Evolutionary conservation across 1,139 yeast genomes (phyloP).

Genomic region (Suhomyces taliae): DNA sequence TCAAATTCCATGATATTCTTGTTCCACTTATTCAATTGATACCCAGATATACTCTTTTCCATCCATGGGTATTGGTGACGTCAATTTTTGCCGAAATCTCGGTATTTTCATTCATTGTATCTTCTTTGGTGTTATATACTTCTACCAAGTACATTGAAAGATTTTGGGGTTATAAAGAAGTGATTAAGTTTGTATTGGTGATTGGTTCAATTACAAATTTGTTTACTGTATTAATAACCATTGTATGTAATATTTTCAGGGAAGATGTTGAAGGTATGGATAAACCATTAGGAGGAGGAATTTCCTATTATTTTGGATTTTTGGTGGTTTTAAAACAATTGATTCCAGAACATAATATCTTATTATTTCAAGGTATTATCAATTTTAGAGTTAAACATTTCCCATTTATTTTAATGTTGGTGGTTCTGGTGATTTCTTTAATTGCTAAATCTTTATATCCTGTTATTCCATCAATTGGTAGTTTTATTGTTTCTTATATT

Average conservation of each 20-base stretch:
- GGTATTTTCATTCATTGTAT: conserved; percentile 48
- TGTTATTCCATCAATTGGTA: conserved; percentile 62
- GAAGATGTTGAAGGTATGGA: conserved; percentile 41
- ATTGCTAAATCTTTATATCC: conserved; percentile 48
- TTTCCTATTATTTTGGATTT: conserved; percentile 70
- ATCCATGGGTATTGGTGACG: conserved; percentile 78
- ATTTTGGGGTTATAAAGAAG: conserved; percentile 62
- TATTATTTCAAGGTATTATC: conserved; percentile 60
- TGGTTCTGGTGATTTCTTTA: conserved; percentile 48
- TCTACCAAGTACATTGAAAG: conserved; percentile 54
- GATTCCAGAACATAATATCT: conserved; percentile 83
- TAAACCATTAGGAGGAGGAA: conserved; percentile 68
- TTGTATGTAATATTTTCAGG: conserved; percentile 38
- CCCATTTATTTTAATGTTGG: conserved; percentile 58
- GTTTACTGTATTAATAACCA: conserved; percentile 30
- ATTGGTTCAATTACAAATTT: conserved; percentile 54
- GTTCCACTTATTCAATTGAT: conserved; percentile 70
- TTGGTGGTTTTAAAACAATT: conserved; percentile 85
- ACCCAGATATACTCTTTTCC: conserved; percentile 57
- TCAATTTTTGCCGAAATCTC: conserved; percentile 72
- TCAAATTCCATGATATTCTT: conserved; percentile 37
- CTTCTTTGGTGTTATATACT: conserved; percentile 50
- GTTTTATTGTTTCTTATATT: conserved; percentile 69
- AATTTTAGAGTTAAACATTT: conserved; percentile 72
- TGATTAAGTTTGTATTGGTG: conserved; percentile 57